Base-by-base conservation (phyloP, 2,329 filamentous ascomycete genomes). In the Plectosphaerella cucumerina region DNA sequence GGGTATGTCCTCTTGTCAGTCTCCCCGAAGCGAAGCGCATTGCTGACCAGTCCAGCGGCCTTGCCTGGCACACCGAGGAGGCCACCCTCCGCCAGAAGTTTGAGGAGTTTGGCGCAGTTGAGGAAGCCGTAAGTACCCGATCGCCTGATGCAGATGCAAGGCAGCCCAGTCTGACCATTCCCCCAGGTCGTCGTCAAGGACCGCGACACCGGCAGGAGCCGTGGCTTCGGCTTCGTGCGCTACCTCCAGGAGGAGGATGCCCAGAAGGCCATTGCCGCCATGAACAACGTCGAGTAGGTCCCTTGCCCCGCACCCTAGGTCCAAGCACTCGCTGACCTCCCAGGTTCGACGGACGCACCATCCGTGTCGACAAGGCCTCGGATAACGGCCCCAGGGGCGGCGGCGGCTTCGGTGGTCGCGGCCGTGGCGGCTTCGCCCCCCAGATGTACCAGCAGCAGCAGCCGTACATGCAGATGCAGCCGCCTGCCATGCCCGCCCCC, bases 31-130 rank as follows among this genome's bases (percentile, higher is more conserved):
- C 49, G 54, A 10, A 22, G 44, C 18, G 46, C 50, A 55, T 53
- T 52, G 48, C 51, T 53, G 43, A 58, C 50, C 21, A 47, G 22
- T 18, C 20, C 51, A 96, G 93, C 67, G 94, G 94, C 81, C 90
- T 99, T 61, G 90, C 94, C 65, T 99, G 94, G 94, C 92, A 97
- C 77, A 99, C 94, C 58, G 91, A 95, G 71, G 93, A 97, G 73
- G 74, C 75, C 43, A 91, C 89, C 60, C 78, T 99, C 59, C 87
- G 89, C 65, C 77, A 87, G 67, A 96, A 96, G 73, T 99, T 99
- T 70, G 87, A 93, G 70, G 87, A 94, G 70, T 97, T 90, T 66
- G 93, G 93, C 54, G 76, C 78, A 41, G 88, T 99, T 60, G 91
- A 97, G 70, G 93, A 99, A 84, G 94, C 94, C 63, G 94, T 97